Conservation (phyloP, 2,329 filamentous ascomycete genomes). For the Aspergillus pseudoglaucus region DNA sequence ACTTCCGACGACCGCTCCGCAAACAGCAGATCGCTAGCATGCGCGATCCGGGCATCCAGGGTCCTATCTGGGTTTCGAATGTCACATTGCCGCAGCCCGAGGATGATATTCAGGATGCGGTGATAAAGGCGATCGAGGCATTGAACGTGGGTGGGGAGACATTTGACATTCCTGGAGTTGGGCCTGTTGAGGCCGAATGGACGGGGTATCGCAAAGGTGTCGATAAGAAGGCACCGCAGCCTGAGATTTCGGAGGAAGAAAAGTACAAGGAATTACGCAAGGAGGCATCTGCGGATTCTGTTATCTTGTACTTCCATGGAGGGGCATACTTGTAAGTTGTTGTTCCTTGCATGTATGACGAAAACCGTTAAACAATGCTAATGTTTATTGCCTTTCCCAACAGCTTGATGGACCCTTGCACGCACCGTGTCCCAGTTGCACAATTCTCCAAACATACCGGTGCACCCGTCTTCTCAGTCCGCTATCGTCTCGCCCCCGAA, state of each 20-base stretch:
- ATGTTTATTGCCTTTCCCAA: not conserved
- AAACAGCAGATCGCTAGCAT: conserved; percentile 58
- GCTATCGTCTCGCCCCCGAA: conserved; percentile 44
- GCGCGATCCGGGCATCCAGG: conserved; percentile 64
- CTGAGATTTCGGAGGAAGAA: conserved; percentile 37
- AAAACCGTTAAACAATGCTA: not conserved
- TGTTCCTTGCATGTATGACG: not conserved
- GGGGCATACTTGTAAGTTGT: conserved; percentile 40
- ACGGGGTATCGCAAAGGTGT: conserved; percentile 38
- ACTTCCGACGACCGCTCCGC: conserved; percentile 47
- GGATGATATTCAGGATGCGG: conserved; percentile 36
- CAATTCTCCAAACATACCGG: conserved; percentile 35
- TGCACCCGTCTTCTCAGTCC: conserved; percentile 38
- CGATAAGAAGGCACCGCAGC: conserved; percentile 29
- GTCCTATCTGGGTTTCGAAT: conserved; percentile 73
- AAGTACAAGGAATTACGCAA: conserved; percentile 37
- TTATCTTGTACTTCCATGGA: conserved; percentile 43
- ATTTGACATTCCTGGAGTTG: conserved; percentile 30
- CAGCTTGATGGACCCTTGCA: conserved; percentile 40
- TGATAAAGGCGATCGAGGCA: conserved; percentile 34
- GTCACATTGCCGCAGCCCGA: conserved; percentile 56
- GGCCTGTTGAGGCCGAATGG: conserved; percentile 41
- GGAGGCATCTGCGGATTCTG: conserved; percentile 34
- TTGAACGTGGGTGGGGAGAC: conserved; percentile 34
- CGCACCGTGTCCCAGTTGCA: conserved; percentile 32